A percentile compares a stretch with the other conserved stretches of the same genome.
Conservation (phyloP, 1,284 basidiomycete species). For the Nidula niveotomentosa region DNA sequence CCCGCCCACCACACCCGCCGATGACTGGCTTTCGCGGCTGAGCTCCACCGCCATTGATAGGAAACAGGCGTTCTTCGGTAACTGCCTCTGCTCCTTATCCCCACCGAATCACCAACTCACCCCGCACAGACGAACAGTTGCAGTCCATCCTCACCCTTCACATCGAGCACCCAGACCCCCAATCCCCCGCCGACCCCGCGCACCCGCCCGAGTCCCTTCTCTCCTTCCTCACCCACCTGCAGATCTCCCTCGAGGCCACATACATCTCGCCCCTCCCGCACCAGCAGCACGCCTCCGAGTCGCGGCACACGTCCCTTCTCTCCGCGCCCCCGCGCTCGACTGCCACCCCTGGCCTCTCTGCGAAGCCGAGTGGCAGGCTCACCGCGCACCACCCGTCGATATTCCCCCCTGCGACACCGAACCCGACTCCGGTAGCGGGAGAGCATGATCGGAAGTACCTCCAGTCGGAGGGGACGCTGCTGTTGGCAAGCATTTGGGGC, state of each 20-base stretch:
- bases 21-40: constrained; percentile 57
- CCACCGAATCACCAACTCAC: constrained; percentile 14
- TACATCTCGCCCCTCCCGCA: constrained; percentile 65
- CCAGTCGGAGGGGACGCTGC: constrained; percentile 71
- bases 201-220: constrained; percentile 58
- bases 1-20: constrained; percentile 43
- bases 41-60: constrained; percentile 38
- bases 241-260: constrained; percentile 78
- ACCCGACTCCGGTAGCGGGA: constrained; percentile 68
- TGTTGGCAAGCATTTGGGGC: constrained; percentile 75
- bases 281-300: constrained; percentile 17
- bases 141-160: constrained; percentile 61
- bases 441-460: constrained; percentile 74
- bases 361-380: constrained; percentile 25
- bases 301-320: constrained; percentile 36
- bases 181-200: constrained; percentile 28
- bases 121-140: constrained; percentile 59
- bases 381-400: constrained; percentile 54
- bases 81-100: constrained; percentile 21
- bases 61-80: constrained; percentile 76
- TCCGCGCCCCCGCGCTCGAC: constrained; percentile 47
- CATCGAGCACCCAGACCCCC: constrained; percentile 40
- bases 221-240: constrained; percentile 67
- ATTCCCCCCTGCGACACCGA: constrained; percentile 74
- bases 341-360: constrained; percentile 29